These are phyloP conservation scores for Phialemoniopsis sp. DNA, from an alignment of 2,329 filamentous ascomycete species.

Conservation along the genomic window DNA sequence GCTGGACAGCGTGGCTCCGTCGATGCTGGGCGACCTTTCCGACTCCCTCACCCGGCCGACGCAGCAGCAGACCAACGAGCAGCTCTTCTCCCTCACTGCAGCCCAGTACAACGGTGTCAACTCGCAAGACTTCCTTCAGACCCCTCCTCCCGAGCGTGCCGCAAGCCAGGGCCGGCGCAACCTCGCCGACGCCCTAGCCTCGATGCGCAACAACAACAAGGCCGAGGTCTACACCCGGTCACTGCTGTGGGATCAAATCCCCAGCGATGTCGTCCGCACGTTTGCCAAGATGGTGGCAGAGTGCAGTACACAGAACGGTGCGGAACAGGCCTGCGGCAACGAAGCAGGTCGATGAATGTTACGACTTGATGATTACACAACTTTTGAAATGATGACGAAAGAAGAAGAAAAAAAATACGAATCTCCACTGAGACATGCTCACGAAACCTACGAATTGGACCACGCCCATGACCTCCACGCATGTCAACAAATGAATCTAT, in stretches of 20 bases:
- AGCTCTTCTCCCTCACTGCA: conserved; percentile 80
- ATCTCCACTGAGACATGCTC: no score
- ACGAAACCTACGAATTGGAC: background rate
- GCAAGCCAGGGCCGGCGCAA: conserved; percentile 66
- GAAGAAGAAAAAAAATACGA: background rate
- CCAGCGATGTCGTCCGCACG: conserved; percentile 83
- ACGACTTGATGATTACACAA: conserved; percentile 19
- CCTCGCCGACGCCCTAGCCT: conserved; percentile 74
- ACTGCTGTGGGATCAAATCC: conserved; percentile 91
- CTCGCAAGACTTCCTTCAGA: conserved; percentile 67
- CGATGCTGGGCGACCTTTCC: conserved; percentile 62
- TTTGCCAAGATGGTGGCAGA: conserved; percentile 90
- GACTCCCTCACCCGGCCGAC: conserved; percentile 69
- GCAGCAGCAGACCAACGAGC: conserved; percentile 81
- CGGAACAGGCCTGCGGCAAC: conserved; percentile 29
- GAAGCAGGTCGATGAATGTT: conserved; percentile 31
- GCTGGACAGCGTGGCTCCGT: conserved; percentile 48
- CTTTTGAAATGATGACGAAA: conserved; percentile 6
- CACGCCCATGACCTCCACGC: no score
- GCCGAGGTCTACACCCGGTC: conserved; percentile 92
- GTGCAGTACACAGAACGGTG: conserved; percentile 42
- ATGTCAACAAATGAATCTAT: no score
- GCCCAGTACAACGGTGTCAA: conserved; percentile 86
- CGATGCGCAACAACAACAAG: conserved; percentile 70
- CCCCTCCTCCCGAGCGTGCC: conserved; percentile 40